These are phyloP conservation scores for Apophysomyces trapeziformis DNA, from an alignment of 371 early-diverging fungal genomes.

Conservation along the genomic window DNA sequence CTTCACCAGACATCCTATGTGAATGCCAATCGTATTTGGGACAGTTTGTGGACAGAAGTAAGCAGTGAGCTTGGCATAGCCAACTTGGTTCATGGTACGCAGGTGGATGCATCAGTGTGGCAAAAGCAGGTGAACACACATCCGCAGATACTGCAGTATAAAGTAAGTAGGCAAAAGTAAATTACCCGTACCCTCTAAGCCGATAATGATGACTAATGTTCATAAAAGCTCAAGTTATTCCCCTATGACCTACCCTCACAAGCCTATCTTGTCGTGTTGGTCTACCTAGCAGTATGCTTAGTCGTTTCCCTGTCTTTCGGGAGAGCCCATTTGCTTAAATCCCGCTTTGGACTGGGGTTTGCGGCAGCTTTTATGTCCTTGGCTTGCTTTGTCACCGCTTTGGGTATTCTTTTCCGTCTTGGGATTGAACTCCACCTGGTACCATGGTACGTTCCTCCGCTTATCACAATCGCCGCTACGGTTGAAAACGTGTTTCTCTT, in stretches of 20 bases:
- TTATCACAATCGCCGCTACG: slow-evolving; percentile 70
- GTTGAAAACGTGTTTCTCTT: slow-evolving; percentile 76
- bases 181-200: neutral
- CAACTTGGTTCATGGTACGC: neutral
- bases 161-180: slow-evolving; percentile 26
- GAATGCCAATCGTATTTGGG: slow-evolving; percentile 44
- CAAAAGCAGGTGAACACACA: slow-evolving; percentile 22
- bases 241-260: slow-evolving; percentile 18
- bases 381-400: slow-evolving; percentile 32
- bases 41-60: slow-evolving; percentile 42
- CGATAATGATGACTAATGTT: slow-evolving; percentile 2
- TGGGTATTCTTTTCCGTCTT: slow-evolving; percentile 29
- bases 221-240: slow-evolving; percentile 20
- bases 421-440: slow-evolving; percentile 16
- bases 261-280: slow-evolving; percentile 37
- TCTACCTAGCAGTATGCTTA: slow-evolving; percentile 61
- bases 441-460: slow-evolving; percentile 62
- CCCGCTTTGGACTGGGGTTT: slow-evolving; percentile 70
- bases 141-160: slow-evolving; percentile 31
- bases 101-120: slow-evolving; percentile 17
- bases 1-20: slow-evolving; percentile 23
- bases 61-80: slow-evolving; percentile 12
- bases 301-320: slow-evolving; percentile 66
- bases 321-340: slow-evolving; percentile 69
- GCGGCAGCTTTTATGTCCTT: slow-evolving; percentile 57